Evolutionary conservation across 768 basidiomycete species (phyloP).

Genomic region (Strobilomyces dryophilus): DNA sequence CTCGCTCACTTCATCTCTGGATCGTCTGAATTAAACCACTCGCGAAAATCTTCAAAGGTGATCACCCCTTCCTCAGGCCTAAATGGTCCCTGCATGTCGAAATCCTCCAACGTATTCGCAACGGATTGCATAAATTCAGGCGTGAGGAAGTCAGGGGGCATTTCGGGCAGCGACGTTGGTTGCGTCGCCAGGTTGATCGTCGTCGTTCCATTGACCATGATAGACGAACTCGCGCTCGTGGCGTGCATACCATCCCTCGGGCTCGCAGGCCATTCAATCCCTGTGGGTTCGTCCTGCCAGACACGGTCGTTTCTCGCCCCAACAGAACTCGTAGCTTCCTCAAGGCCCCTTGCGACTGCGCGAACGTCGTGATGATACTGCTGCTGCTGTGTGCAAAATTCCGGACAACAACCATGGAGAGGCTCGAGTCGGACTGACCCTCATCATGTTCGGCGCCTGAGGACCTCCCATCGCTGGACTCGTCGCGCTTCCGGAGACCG

Average conservation of each 20-base stretch:
- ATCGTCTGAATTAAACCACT: slow-evolving; percentile 65
- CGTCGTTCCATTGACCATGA: slow-evolving; percentile 29
- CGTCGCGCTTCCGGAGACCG: slow-evolving; percentile 24
- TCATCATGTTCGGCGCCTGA: slow-evolving; percentile 28
- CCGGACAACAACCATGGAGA: slow-evolving; percentile 4
- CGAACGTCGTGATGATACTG: slow-evolving; percentile 39
- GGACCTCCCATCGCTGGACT: slow-evolving; percentile 36
- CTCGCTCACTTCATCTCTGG: slow-evolving; percentile 24
- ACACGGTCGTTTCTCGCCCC: too few relatives aligned
- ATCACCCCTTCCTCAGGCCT: slow-evolving; percentile 37
- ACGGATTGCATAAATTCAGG: slow-evolving; percentile 46
- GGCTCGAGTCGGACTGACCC: slow-evolving; percentile 14
- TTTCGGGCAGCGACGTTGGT: slow-evolving; percentile 24
- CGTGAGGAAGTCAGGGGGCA: slow-evolving; percentile 20
- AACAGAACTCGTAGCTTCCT: too few relatives aligned
- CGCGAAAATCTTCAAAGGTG: slow-evolving; percentile 72
- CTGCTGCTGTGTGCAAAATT: slow-evolving; percentile 13
- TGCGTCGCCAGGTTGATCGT: slow-evolving; percentile 26
- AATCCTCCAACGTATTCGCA: slow-evolving; percentile 37
- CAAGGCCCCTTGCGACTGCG: slow-evolving; percentile 28
- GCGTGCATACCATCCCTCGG: too few relatives aligned
- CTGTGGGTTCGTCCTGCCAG: too few relatives aligned
- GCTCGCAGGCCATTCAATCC: too few relatives aligned
- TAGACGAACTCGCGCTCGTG: slow-evolving; percentile 32
- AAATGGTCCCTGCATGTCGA: slow-evolving; percentile 37